These are phyloP conservation scores for Aspergillus sp. DNA, from an alignment of 2,329 filamentous ascomycete species.

Conservation along the genomic window DNA sequence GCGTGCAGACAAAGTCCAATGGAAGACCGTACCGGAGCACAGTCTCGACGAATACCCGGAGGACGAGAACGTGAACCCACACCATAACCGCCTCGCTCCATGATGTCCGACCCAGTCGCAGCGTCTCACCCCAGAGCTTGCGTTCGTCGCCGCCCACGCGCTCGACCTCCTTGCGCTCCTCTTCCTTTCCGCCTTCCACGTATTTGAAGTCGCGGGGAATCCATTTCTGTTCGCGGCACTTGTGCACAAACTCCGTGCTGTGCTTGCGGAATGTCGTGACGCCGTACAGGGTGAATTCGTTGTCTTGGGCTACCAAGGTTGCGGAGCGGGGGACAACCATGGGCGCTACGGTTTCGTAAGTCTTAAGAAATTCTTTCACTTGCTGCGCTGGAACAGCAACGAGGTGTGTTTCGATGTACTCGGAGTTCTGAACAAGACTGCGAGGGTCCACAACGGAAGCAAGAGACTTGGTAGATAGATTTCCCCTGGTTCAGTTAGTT, in stretches of 20 bases:
- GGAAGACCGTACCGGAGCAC: slow-evolving; percentile 95
- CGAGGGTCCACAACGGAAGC: slow-evolving; percentile 81
- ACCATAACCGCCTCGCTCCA: slow-evolving; percentile 97
- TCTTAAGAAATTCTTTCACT: slow-evolving; percentile 84
- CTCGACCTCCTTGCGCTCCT: slow-evolving; percentile 84
- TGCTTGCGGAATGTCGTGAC: slow-evolving; percentile 95
- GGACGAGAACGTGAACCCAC: slow-evolving; percentile 86
- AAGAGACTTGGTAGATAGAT: slow-evolving; percentile 90
- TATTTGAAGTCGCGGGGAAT: slow-evolving; percentile 93
- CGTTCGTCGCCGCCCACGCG: slow-evolving; percentile 79
- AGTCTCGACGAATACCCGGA: slow-evolving; percentile 95
- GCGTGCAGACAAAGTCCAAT: slow-evolving; percentile 79
- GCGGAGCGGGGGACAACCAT: slow-evolving; percentile 95
- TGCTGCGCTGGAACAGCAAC: slow-evolving; percentile 78
- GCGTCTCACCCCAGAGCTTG: slow-evolving; percentile 88
- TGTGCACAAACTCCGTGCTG: slow-evolving; percentile 81
- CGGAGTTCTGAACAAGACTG: slow-evolving; percentile 81
- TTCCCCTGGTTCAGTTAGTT: slow-evolving; percentile 61
- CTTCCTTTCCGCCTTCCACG: slow-evolving; percentile 83
- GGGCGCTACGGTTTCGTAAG: slow-evolving; percentile 81
- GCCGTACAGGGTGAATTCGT: slow-evolving; percentile 84
- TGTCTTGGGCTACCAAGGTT: slow-evolving; percentile 75
- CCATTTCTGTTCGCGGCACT: slow-evolving; percentile 91
- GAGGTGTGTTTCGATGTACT: slow-evolving; percentile 95
- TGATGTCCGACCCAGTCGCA: slow-evolving; percentile 83